phyloP scores from a whole-genome alignment of 106 monocot genomes.

The Amphibolis antarctica region DNA sequence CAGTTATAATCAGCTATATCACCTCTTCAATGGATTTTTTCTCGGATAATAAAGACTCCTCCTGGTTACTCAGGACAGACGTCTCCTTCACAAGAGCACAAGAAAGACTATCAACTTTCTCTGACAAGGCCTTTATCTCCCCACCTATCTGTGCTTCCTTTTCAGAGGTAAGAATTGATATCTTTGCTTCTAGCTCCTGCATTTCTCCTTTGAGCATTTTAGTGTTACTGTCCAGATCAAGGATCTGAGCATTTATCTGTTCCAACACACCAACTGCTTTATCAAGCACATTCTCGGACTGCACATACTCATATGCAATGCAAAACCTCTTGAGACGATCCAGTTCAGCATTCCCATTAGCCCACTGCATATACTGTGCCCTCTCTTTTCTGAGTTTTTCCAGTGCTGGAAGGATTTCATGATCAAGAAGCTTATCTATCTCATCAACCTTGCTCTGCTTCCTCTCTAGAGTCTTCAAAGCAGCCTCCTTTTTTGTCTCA shows the following conservation, averaged over 20 bases:
- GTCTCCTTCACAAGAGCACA: constrained; percentile 75
- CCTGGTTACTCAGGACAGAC: constrained; percentile 59
- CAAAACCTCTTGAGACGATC: constrained; percentile 81
- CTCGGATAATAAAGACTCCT: constrained; percentile 54
- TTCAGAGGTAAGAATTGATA: constrained; percentile 49
- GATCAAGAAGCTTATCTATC: constrained; percentile 89
- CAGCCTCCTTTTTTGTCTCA: constrained; percentile 78
- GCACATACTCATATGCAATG: constrained; percentile 77
- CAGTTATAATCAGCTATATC: constrained; percentile 36
- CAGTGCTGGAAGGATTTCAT: constrained; percentile 90
- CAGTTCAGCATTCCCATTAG: constrained; percentile 79
- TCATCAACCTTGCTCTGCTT: constrained; percentile 95
- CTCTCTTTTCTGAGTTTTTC: constrained; percentile 89
- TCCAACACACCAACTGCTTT: constrained; percentile 35
- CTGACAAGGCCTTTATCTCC: constrained; percentile 51
- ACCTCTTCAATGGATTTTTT: constrained; percentile 60
- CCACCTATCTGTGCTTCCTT: constrained; percentile 74
- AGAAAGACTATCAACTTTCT: constrained; percentile 56
- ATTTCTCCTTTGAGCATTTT: constrained; percentile 34
- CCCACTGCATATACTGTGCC: constrained; percentile 91
- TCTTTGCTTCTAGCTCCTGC: constrained; percentile 50
- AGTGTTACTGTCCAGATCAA: constrained; percentile 41
- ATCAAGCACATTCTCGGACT: constrained; percentile 63
- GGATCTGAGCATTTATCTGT: constrained; percentile 41
- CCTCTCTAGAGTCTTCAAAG: constrained; percentile 90